Evolutionary conservation across 176 grass and related monocot species (phyloP).

Genomic region (Rhynchospora breviuscula): DNA sequence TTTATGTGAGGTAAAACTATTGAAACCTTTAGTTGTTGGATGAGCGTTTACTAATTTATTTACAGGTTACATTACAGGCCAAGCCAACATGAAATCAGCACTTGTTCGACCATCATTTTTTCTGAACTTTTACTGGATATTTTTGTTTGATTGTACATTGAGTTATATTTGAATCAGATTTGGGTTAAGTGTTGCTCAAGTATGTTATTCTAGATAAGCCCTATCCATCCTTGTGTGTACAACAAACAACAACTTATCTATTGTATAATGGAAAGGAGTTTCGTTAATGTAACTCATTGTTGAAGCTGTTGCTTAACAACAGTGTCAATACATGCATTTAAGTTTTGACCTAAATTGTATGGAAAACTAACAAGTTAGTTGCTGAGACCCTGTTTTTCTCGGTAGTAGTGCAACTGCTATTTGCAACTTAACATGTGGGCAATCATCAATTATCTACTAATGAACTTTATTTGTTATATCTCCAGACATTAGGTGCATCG

Average conservation of each 20-base stretch:
- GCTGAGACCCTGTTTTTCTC: not conserved
- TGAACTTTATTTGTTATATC: constrained; percentile 17
- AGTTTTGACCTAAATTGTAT: not conserved
- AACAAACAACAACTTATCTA: not conserved
- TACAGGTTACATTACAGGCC: not conserved
- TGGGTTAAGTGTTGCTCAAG: not conserved
- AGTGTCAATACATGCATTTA: not conserved
- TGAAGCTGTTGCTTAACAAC: not conserved
- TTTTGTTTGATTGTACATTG: not conserved
- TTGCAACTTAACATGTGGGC: constrained; percentile 13
- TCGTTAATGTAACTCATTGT: not conserved
- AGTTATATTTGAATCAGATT: not conserved
- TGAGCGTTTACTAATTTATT: not conserved
- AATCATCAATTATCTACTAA: constrained; percentile 1
- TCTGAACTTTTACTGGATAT: not conserved
- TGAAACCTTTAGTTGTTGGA: not conserved
- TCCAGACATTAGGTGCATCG: constrained; percentile 78
- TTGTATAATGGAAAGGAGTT: not conserved
- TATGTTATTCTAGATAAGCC: not conserved
- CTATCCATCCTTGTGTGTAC: not conserved
- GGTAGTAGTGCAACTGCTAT: constrained; percentile 5
- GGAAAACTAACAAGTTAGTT: not conserved
- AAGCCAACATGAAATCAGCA: constrained; percentile 3
- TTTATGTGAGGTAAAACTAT: constrained; percentile 59
- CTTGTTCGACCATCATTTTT: not conserved